Percentiles rank a stretch among this genome's conserved stretches.
These are phyloP conservation scores for Begonia fuchsioides DNA, from an alignment of 306 rosid species.

Conservation along the genomic window DNA sequence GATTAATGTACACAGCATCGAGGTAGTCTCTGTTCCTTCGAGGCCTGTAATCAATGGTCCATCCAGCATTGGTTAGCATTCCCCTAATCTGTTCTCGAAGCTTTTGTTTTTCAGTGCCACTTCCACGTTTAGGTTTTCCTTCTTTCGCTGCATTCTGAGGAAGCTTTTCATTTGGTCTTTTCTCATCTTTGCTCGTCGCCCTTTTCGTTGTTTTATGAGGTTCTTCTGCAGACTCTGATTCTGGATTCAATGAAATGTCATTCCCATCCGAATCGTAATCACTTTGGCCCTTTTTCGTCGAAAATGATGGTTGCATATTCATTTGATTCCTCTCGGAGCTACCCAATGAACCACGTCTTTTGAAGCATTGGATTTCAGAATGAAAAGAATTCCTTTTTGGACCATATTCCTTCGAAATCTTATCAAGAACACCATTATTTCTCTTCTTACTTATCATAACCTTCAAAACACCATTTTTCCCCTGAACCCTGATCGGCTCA, in stretches of 20 bases:
- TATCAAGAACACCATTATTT: conserved; percentile 30
- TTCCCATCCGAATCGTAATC: conserved; percentile 54
- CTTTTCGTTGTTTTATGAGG: conserved; percentile 31
- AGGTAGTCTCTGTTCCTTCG: conserved; percentile 92
- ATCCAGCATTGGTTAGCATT: conserved; percentile 75
- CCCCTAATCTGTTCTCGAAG: conserved; percentile 74
- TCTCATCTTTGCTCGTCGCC: conserved; percentile 33
- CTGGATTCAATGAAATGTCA: conserved; percentile 44
- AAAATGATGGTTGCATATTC: conserved; percentile 28
- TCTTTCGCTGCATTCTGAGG: conserved; percentile 35
- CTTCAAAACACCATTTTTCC: conserved; percentile 90
- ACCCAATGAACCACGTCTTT: conserved; percentile 29
- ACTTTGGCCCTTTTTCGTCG: conserved; percentile 36
- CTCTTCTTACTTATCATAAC: conserved; percentile 71
- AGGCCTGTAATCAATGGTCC: conserved; percentile 93
- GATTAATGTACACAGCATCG: conserved; percentile 90
- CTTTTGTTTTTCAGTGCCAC: conserved; percentile 92
- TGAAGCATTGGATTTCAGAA: conserved; percentile 25
- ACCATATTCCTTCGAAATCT: conserved; percentile 32
- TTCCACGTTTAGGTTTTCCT: conserved; percentile 71
- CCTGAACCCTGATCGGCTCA: conserved; percentile 82
- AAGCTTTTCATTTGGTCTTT: conserved; percentile 40
- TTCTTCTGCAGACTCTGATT: conserved; percentile 28
- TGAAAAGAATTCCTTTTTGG: conserved; percentile 36
- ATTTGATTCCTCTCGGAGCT: conserved; percentile 35